These are phyloP conservation scores for Komagataella pastoris DNA, from an alignment of 805 yeast genomes.

Conservation along the genomic window DNA sequence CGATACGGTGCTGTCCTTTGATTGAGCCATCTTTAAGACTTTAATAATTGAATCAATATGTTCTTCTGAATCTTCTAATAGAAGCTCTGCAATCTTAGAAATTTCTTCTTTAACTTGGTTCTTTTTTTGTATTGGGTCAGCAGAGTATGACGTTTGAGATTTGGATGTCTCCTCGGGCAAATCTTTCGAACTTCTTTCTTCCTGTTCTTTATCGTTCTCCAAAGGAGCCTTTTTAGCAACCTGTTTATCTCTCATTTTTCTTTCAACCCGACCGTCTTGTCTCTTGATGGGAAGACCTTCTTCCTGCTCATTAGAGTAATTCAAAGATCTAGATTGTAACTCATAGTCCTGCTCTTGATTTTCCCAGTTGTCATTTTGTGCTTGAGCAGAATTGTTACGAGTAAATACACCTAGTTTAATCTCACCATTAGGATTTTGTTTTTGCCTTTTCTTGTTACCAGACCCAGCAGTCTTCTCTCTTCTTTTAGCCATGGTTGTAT, in stretches of 20 bases:
- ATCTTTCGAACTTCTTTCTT: slow-evolving; percentile 1
- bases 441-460: neutral
- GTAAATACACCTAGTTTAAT: neutral
- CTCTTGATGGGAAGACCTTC: slow-evolving; percentile 76
- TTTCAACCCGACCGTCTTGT: slow-evolving; percentile 58
- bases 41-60: slow-evolving; percentile 52
- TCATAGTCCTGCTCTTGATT: slow-evolving; percentile 76
- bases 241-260: slow-evolving; percentile 32
- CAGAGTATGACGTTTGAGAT: slow-evolving; percentile 26
- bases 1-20: slow-evolving; percentile 50
- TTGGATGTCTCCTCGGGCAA: slow-evolving; percentile 10
- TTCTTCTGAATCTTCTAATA: slow-evolving; percentile 86
- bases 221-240: slow-evolving; percentile 2
- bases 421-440: neutral
- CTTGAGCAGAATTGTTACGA: neutral
- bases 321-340: slow-evolving; percentile 45
- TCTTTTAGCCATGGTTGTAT: neutral
- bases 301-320: slow-evolving; percentile 24
- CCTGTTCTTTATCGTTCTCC: slow-evolving; percentile 7
- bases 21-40: slow-evolving; percentile 54
- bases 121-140: slow-evolving; percentile 35
- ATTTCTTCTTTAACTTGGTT: slow-evolving; percentile 66
- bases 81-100: slow-evolving; percentile 63
- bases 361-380: slow-evolving; percentile 32
- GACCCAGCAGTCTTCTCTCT: neutral